Evolutionary conservation across 768 basidiomycete genomes (phyloP).

Genomic region (Exsudoporus frostii): DNA sequence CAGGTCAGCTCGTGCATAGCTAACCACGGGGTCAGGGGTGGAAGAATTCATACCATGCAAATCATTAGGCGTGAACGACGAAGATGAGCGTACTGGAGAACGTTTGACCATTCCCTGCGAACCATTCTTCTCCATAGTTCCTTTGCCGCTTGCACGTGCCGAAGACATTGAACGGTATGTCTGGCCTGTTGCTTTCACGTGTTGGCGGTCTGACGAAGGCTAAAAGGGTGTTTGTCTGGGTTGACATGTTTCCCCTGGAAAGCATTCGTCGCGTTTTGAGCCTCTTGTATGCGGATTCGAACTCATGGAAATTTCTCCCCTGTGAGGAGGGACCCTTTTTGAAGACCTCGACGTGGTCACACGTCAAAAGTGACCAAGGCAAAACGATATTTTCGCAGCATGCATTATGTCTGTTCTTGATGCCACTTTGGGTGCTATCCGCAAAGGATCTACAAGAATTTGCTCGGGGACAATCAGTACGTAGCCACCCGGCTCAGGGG

Average conservation of each 20-base stretch:
- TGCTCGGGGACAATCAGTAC: slow-evolving; percentile 20
- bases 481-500: not conserved
- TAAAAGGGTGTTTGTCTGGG: slow-evolving; percentile 46
- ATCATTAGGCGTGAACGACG: slow-evolving; percentile 36
- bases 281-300: slow-evolving; percentile 28
- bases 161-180: slow-evolving; percentile 44
- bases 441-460: slow-evolving; percentile 35
- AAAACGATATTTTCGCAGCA: slow-evolving; percentile 14
- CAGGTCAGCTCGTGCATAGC: not conserved
- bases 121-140: slow-evolving; percentile 35
- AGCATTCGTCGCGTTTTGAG: slow-evolving; percentile 44
- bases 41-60: slow-evolving; percentile 34
- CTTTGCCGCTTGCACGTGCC: slow-evolving; percentile 35
- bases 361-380: slow-evolving; percentile 4
- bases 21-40: slow-evolving; percentile 35
- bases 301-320: slow-evolving; percentile 30
- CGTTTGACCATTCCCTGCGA: slow-evolving; percentile 44
- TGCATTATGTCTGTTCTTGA: slow-evolving; percentile 31
- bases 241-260: slow-evolving; percentile 49
- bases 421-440: slow-evolving; percentile 41
- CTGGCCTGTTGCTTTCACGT: not conserved
- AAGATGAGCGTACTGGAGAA: slow-evolving; percentile 39
- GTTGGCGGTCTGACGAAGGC: not conserved
- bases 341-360: slow-evolving; percentile 30
- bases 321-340: slow-evolving; percentile 22